A percentile compares a stretch with the other conserved stretches of the same genome.
Evolutionary conservation across 495 filamentous ascomycete genomes (phyloP).

Genomic region (Monascus purpureus): DNA sequence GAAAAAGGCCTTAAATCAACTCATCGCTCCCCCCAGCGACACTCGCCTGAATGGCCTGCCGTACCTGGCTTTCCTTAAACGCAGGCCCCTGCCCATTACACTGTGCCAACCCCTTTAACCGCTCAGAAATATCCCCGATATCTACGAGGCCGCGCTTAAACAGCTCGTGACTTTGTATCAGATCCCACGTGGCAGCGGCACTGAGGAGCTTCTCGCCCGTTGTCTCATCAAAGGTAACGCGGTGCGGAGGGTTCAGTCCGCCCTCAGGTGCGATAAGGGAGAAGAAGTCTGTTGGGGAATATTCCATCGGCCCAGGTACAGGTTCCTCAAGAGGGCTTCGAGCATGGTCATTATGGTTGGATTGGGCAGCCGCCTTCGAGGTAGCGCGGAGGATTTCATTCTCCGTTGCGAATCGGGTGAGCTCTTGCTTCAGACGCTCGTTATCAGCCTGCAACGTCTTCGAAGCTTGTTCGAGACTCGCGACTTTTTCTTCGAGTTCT

Average conservation of each 20-base stretch:
- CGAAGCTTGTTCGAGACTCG: constrained; percentile 48
- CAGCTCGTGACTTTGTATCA: constrained; percentile 71
- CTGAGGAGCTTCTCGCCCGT: constrained; percentile 68
- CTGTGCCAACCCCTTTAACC: constrained; percentile 59
- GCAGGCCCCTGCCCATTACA: constrained; percentile 88
- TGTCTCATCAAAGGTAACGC: constrained; percentile 47
- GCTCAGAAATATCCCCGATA: constrained; percentile 61
- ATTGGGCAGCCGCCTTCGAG: constrained; percentile 15
- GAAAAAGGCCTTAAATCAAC: constrained; percentile 37
- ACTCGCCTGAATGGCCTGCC: constrained; percentile 64
- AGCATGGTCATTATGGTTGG: constrained; percentile 10
- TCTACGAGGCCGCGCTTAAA: constrained; percentile 75
- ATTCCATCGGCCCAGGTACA: constrained; percentile 55
- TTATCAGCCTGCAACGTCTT: constrained; percentile 52
- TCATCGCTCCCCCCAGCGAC: constrained; percentile 60
- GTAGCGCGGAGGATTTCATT: constrained; percentile 91
- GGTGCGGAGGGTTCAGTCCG: constrained; percentile 41
- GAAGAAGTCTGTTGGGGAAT: constrained; percentile 56
- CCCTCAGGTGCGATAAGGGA: constrained; percentile 24
- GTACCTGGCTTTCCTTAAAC: constrained; percentile 65
- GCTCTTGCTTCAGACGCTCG: constrained; percentile 67
- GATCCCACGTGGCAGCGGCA: constrained; percentile 76
- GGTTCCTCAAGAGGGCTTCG: constrained; percentile 11
- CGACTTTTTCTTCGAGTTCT: constrained; percentile 80
- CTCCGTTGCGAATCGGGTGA: constrained; percentile 69